Evolutionary conservation across 352 stramenopile genomes (phyloP).

Genomic region (Phytophthora chlamydospora): DNA sequence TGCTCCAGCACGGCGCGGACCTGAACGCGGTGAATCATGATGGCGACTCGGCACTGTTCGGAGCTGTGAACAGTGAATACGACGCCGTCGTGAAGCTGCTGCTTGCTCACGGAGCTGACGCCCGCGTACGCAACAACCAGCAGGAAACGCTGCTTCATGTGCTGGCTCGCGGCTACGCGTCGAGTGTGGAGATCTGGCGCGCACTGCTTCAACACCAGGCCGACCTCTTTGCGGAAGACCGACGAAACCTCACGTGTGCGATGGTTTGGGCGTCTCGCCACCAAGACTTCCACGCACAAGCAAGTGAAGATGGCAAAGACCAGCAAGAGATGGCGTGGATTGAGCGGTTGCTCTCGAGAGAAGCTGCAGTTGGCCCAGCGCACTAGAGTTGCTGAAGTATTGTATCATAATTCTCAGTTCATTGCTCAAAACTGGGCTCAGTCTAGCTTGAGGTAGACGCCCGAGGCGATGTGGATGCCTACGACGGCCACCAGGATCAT

Average conservation of each 20-base stretch:
- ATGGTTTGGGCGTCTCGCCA: slow-evolving; percentile 24
- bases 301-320: not conserved
- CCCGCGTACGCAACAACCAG: slow-evolving; percentile 19
- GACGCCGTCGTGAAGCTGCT: slow-evolving; percentile 28
- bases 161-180: slow-evolving; percentile 35
- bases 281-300: not conserved
- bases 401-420: not conserved
- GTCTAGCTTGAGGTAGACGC: slow-evolving; percentile 6
- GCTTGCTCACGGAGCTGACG: slow-evolving; percentile 25
- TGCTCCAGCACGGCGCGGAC: slow-evolving; percentile 37
- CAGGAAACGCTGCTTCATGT: slow-evolving; percentile 32
- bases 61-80: slow-evolving; percentile 28
- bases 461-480: slow-evolving; percentile 30
- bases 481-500: slow-evolving; percentile 32
- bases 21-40: slow-evolving; percentile 33
- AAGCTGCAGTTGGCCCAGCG: slow-evolving; percentile 7
- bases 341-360: slow-evolving; percentile 7
- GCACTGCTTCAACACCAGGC: slow-evolving; percentile 25
- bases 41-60: slow-evolving; percentile 41
- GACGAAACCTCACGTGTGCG: slow-evolving; percentile 21
- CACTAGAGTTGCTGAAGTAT: not conserved
- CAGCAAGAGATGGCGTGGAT: slow-evolving; percentile 15
- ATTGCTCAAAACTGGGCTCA: not conserved
- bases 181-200: slow-evolving; percentile 30
- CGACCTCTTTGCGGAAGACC: slow-evolving; percentile 24